These are phyloP conservation scores for Leucogyrophana mollusca DNA, from an alignment of 768 basidiomycete genomes.

Conservation along the genomic window DNA sequence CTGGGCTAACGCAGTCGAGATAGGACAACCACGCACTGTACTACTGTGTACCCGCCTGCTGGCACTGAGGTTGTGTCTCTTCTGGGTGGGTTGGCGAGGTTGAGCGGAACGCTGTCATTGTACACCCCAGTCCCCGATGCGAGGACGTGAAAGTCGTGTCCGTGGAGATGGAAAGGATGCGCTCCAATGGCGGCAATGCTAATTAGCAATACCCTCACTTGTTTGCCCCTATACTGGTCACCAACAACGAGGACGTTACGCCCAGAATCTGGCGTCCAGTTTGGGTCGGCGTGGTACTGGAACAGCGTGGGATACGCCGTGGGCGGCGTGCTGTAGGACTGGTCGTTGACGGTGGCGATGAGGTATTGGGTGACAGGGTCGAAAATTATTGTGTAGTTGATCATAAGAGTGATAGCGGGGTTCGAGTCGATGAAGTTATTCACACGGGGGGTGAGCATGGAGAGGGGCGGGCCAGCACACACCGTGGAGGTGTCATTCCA, in stretches of 20 bases:
- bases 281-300: neutral
- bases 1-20: too few relatives aligned
- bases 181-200: neutral
- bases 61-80: too few relatives aligned
- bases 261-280: neutral
- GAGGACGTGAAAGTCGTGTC: neutral
- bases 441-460: too few relatives aligned
- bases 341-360: neutral
- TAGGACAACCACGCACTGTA: too few relatives aligned
- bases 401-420: neutral
- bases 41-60: too few relatives aligned
- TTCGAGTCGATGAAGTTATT: too few relatives aligned
- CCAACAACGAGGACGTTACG: neutral
- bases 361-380: neutral
- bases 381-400: constrained; percentile 2
- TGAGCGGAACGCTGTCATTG: neutral
- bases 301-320: constrained; percentile 1
- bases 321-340: neutral
- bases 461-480: too few relatives aligned
- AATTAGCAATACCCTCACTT: neutral
- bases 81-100: too few relatives aligned
- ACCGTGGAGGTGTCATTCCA: too few relatives aligned
- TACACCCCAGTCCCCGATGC: neutral
- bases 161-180: constrained; percentile 4
- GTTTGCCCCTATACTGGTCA: neutral